Evolutionary conservation across 1,284 basidiomycete species (phyloP), one percentile per base, ranked within the genome.

Genomic region (Ustilago vetiveriae): DNA sequence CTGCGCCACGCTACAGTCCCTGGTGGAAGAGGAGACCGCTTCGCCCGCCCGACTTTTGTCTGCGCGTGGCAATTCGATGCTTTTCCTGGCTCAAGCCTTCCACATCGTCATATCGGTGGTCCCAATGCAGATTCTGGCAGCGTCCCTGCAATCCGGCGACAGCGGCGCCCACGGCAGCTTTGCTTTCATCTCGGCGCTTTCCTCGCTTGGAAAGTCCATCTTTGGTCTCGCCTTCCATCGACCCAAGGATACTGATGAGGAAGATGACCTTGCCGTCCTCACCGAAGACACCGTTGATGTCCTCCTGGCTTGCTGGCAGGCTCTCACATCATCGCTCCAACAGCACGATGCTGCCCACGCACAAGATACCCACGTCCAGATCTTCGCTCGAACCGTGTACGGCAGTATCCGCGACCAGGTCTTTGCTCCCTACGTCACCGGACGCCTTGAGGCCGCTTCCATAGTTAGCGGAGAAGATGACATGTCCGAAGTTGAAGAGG

Each of bases 401-500:
- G 65, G 56, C 21, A 68, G 64, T 47, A 58, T 78, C 6, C 62
- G 72, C 14, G 64, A 72, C 10, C 65, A 73, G 17, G 73, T 79
- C 11, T 75, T 79, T 23, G 45, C 33, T 0, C 72, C 72, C 3
- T 80, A 80, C 57, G 56, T 76, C 32, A 55, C 53, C 0, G 72
- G 67, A 2, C 70, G 79, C 7, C 62, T 78, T 13, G 51, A 71
- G 36, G 70, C 70, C 14, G 74, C 75, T 14, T 44, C 48, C 6
- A 39, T 57, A 11, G 38, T 38, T 21, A 41, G 29, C 23, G 52
- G 40, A 11, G 59, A 60, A 45, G 55, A 53, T 26, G 69, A 74
- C 44, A 39, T 56, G 37, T 70, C 69, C 6, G 75, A 77, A 51
- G 43, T 67, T 19, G 74, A 70, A 35, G 71, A 73, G 21, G 69